Evolutionary conservation across 2,329 filamentous ascomycete genomes (phyloP).

Genomic region (Penicillium sp.): DNA sequence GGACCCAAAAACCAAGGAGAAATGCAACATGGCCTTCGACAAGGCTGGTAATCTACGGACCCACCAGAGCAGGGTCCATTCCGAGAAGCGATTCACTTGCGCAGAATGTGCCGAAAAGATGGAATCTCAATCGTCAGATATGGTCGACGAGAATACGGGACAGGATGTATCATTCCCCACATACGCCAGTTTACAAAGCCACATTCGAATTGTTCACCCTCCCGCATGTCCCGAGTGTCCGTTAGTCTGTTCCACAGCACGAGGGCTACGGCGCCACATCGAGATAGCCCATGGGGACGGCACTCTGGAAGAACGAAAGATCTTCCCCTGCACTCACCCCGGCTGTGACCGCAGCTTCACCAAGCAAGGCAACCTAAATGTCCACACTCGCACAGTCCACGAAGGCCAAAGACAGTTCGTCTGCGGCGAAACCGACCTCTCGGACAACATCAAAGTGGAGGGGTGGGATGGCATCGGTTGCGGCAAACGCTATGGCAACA

Average conservation of each 20-base stretch:
- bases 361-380: constrained; percentile 75
- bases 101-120: constrained; percentile 60
- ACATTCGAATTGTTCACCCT: constrained; percentile 69
- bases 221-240: constrained; percentile 73
- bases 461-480: constrained; percentile 70
- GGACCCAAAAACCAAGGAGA: constrained; percentile 51
- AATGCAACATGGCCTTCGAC: constrained; percentile 70
- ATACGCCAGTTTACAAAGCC: constrained; percentile 66
- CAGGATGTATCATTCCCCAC: constrained; percentile 64
- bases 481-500: constrained; percentile 71
- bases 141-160: constrained; percentile 11
- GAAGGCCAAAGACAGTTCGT: constrained; percentile 69
- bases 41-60: constrained; percentile 67
- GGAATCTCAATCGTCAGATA: constrained; percentile 39
- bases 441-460: constrained; percentile 54
- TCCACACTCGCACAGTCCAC: constrained; percentile 75
- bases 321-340: constrained; percentile 62
- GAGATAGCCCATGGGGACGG: constrained; percentile 70
- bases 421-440: constrained; percentile 69
- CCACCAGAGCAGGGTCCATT: constrained; percentile 70
- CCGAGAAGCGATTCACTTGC: constrained; percentile 70
- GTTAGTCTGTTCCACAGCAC: constrained; percentile 62
- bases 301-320: constrained; percentile 60
- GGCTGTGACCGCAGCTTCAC: constrained; percentile 77
- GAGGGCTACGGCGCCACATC: constrained; percentile 71